phyloP scores from a whole-genome alignment of 2,329 filamentous ascomycete genomes.

The Ustulina deusta region DNA sequence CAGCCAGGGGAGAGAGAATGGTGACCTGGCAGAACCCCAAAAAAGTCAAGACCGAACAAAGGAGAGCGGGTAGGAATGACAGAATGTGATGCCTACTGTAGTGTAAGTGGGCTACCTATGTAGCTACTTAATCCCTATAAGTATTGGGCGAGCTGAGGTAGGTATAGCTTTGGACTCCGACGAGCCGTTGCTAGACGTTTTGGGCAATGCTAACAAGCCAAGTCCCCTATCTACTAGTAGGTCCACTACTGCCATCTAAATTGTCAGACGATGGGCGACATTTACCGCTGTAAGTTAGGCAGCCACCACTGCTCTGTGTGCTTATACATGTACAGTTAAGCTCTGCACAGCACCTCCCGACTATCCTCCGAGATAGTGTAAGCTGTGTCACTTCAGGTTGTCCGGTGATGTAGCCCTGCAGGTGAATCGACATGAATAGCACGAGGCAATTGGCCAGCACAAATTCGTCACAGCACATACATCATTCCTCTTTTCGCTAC shows the following conservation, averaged over 20 bases:
- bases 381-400: constrained; percentile 4
- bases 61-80: background rate
- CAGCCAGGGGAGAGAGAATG: constrained; percentile 1
- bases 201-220: constrained; percentile 4
- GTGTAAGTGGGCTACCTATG: background rate
- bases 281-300: constrained; percentile 3
- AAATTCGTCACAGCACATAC: constrained; percentile 24
- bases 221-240: background rate
- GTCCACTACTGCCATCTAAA: background rate
- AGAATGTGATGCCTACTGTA: background rate
- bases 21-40: too few species aligned
- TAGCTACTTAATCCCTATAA: too few species aligned
- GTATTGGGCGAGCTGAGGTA: too few species aligned
- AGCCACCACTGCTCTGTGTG: background rate
- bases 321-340: background rate
- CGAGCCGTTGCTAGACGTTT: background rate
- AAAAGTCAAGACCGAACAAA: background rate
- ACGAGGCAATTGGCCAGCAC: constrained; percentile 16
- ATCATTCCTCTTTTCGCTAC: constrained; percentile 2
- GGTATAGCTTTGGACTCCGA: background rate
- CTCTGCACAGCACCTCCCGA: too few species aligned
- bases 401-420: constrained; percentile 16
- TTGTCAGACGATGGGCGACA: background rate
- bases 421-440: constrained; percentile 6
- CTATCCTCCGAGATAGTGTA: too few species aligned